Percentiles rank a stretch among this genome's conserved stretches.
Conservation (phyloP, 2,329 filamentous ascomycete species). For the Endocalyx cinctus region DNA sequence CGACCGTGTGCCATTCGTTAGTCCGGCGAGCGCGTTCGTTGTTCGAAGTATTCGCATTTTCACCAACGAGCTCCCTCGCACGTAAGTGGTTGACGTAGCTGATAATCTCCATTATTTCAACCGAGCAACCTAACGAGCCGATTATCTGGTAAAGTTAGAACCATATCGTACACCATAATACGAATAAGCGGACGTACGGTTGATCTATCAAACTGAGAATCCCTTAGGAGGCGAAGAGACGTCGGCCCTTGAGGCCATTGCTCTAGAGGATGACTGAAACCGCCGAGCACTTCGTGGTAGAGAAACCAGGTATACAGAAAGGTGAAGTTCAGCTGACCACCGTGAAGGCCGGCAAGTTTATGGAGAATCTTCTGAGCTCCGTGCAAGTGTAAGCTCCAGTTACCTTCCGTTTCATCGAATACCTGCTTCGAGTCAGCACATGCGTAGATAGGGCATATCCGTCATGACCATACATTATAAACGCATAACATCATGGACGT, state of each 20-base stretch:
- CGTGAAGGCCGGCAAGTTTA: constrained; percentile 20
- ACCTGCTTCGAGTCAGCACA: constrained; percentile 29
- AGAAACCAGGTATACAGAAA: constrained; percentile 44
- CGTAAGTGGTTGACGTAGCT: constrained; percentile 34
- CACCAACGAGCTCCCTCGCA: constrained; percentile 24
- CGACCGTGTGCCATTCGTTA: constrained; percentile 22
- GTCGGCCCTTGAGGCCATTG: constrained; percentile 20
- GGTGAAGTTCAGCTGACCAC: constrained; percentile 23
- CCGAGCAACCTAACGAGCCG: constrained; percentile 42
- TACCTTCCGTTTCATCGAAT: constrained; percentile 43
- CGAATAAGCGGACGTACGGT: constrained; percentile 17
- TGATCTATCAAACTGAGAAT: constrained; percentile 26
- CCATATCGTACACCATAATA: background rate
- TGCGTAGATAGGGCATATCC: background rate
- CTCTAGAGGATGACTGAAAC: constrained; percentile 34
- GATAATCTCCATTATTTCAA: constrained; percentile 40
- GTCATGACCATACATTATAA: constrained; percentile 35
- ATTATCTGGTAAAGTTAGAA: constrained; percentile 33
- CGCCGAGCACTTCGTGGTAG: constrained; percentile 42
- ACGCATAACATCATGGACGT: constrained; percentile 48
- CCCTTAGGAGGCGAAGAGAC: constrained; percentile 23
- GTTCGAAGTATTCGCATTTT: constrained; percentile 18
- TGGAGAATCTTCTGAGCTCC: constrained; percentile 36
- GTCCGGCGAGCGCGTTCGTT: constrained; percentile 21
- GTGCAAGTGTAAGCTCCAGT: constrained; percentile 40